Evolutionary conservation across 2,329 filamentous ascomycete species (phyloP).

Genomic region (Delphinella strobiligena): DNA sequence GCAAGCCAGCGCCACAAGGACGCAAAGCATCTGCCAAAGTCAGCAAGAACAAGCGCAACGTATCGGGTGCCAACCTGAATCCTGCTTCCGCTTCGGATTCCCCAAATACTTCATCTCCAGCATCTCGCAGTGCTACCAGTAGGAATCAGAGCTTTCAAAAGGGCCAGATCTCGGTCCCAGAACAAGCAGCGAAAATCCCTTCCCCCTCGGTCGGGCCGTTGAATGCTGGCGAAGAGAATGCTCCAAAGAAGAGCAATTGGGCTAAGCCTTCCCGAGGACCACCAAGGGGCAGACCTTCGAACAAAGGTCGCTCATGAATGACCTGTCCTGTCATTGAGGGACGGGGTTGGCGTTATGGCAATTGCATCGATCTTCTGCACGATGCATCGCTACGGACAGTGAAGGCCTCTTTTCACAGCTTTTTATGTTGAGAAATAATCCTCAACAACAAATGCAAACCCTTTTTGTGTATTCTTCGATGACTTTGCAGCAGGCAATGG

Average conservation of each 20-base stretch:
- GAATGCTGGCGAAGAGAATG: not conserved
- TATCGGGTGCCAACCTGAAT: not conserved
- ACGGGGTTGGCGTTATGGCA: too few species aligned
- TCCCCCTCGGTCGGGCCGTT: too few species aligned
- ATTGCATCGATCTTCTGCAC: too few species aligned
- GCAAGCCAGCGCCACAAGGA: not conserved
- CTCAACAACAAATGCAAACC: too few species aligned
- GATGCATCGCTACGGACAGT: too few species aligned
- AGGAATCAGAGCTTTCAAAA: not conserved
- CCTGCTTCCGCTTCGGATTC: not conserved
- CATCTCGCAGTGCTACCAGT: not conserved
- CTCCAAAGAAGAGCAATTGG: not conserved
- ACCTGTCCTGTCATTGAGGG: too few species aligned
- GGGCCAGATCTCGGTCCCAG: not conserved
- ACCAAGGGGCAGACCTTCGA: not conserved
- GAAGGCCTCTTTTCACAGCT: too few species aligned
- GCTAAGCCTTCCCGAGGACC: not conserved
- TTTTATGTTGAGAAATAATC: too few species aligned
- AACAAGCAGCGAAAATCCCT: not conserved
- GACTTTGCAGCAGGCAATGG: too few species aligned
- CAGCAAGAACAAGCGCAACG: constrained; percentile 7
- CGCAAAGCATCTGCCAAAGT: constrained; percentile 2
- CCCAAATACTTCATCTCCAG: not conserved
- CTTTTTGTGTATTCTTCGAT: too few species aligned
- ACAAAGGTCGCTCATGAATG: not conserved